phyloP scores from a whole-genome alignment of 371 early-diverging fungal species.

The Haplosporangium sp. region DNA sequence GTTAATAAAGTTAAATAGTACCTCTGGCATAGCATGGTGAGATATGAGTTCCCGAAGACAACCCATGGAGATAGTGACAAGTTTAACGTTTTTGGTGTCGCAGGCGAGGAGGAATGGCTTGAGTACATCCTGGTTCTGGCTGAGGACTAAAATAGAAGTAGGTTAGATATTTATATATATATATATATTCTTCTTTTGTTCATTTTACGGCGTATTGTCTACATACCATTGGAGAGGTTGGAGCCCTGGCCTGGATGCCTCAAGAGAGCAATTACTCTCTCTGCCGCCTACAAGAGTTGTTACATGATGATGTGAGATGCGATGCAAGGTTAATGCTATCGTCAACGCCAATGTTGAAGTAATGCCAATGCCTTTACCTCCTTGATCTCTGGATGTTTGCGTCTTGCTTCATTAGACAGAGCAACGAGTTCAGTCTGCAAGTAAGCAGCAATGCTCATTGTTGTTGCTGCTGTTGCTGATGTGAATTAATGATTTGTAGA shows the following conservation, averaged over 20 bases:
- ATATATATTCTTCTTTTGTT: too few relatives aligned
- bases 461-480: background rate
- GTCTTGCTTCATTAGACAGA: constrained; percentile 90
- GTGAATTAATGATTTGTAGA: background rate
- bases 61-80: constrained; percentile 88
- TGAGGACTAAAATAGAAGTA: constrained; percentile 67
- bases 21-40: constrained; percentile 87
- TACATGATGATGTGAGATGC: too few relatives aligned
- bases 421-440: constrained; percentile 87
- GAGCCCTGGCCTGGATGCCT: constrained; percentile 71
- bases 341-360: background rate
- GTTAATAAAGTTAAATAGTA: constrained; percentile 32
- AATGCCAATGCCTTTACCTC: constrained; percentile 71
- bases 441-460: constrained; percentile 65
- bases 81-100: constrained; percentile 87
- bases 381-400: constrained; percentile 95
- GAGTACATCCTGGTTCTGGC: constrained; percentile 84
- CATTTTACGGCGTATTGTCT: background rate
- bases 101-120: constrained; percentile 93
- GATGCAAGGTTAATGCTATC: too few relatives aligned
- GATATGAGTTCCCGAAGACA: constrained; percentile 90
- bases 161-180: too few relatives aligned
- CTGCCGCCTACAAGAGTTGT: constrained; percentile 61
- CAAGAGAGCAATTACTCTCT: constrained; percentile 67
- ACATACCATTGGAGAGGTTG: constrained; percentile 65